phyloP scores from a whole-genome alignment of 805 yeast genomes.

The Osmozyma mogii region DNA sequence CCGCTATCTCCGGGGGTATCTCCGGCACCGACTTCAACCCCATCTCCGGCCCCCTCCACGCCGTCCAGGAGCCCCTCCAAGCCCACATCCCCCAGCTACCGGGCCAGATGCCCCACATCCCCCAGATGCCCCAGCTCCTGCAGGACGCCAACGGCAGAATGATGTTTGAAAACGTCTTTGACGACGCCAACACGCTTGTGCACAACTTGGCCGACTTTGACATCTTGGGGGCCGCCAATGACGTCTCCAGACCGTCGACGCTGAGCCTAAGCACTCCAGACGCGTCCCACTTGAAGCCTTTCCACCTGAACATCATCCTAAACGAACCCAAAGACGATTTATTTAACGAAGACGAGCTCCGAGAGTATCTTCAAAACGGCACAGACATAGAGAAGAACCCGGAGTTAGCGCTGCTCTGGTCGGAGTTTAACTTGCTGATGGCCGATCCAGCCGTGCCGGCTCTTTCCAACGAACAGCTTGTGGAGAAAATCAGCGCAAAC shows the following conservation, averaged over 20 bases:
- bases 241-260: background rate
- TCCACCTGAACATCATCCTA: conserved; percentile 12
- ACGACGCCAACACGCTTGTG: conserved; percentile 28
- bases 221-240: conserved; percentile 9
- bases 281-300: conserved; percentile 10
- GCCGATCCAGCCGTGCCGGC: conserved; percentile 1
- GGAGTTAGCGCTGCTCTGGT: conserved; percentile 8
- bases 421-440: conserved; percentile 5
- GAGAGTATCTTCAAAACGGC: conserved; percentile 2
- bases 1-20: no score
- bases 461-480: conserved; percentile 17
- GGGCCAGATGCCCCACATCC: background rate
- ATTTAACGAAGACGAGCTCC: conserved; percentile 15
- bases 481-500: conserved; percentile 17
- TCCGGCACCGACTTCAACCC: no score
- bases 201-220: conserved; percentile 23
- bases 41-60: no score
- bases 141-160: conserved; percentile 7
- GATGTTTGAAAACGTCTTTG: conserved; percentile 16
- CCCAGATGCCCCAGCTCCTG: background rate
- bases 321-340: conserved; percentile 9
- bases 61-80: no score
- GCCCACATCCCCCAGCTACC: background rate
- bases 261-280: conserved; percentile 1
- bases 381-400: conserved; percentile 3